Percentiles rank a stretch among this genome's conserved stretches.
Conservation (phyloP, 352 stramenopile species). For the Phytophthora nicotianae region DNA sequence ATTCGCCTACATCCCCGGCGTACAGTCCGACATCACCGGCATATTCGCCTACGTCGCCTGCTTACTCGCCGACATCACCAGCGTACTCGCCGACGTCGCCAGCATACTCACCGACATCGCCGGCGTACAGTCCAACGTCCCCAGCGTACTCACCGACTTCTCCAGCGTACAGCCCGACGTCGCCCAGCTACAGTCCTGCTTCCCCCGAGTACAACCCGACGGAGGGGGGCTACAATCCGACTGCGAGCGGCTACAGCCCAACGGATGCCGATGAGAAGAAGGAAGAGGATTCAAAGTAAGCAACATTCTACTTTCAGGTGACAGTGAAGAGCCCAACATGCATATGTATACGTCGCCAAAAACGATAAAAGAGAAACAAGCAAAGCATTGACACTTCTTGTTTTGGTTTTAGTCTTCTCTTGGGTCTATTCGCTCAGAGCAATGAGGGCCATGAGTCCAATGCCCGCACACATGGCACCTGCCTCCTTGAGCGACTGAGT, state of each 20-base stretch:
- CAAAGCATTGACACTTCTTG: constrained; percentile 28
- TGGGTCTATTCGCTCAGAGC: constrained; percentile 62
- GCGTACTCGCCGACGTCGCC: constrained; percentile 69
- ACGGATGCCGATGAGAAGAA: constrained; percentile 67
- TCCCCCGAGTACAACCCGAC: constrained; percentile 87
- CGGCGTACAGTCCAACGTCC: constrained; percentile 73
- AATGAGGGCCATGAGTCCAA: constrained; percentile 83
- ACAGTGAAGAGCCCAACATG: constrained; percentile 8
- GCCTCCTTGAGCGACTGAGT: constrained; percentile 72
- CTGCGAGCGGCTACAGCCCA: constrained; percentile 76
- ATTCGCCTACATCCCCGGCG: constrained; percentile 63
- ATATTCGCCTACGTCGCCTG: constrained; percentile 71
- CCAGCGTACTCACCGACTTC: constrained; percentile 82
- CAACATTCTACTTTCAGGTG: not conserved
- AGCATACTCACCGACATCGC: constrained; percentile 69
- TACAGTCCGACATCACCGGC: constrained; percentile 70
- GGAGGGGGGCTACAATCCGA: constrained; percentile 73
- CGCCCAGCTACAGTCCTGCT: constrained; percentile 76
- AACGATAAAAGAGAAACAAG: constrained; percentile 33
- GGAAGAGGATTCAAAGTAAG: constrained; percentile 25
- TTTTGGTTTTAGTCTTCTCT: constrained; percentile 5
- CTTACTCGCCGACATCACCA: constrained; percentile 71
- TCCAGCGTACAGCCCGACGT: constrained; percentile 75
- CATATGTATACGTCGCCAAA: constrained; percentile 29
- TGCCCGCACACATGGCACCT: constrained; percentile 66